These are phyloP conservation scores for Fusarium sp. DNA, from an alignment of 2,329 filamentous ascomycete species.

Conservation along the genomic window DNA sequence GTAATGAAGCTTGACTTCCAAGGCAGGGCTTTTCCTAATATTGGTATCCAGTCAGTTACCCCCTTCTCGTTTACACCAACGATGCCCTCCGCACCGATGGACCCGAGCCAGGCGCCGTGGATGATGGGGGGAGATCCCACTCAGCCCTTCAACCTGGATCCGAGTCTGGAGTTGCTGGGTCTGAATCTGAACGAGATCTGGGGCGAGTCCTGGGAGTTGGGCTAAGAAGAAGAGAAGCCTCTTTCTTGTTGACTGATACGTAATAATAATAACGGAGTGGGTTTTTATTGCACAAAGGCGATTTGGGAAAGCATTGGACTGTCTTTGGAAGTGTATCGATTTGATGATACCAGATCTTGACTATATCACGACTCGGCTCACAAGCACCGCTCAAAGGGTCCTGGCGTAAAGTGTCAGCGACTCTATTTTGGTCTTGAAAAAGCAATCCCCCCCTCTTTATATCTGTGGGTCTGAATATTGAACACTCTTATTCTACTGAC, in stretches of 20 bases:
- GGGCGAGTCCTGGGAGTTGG: slow-evolving; percentile 62
- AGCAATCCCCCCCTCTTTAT: slow-evolving; percentile 21
- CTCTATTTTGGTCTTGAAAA: slow-evolving; percentile 24
- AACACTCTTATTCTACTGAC: slow-evolving; percentile 25
- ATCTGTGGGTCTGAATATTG: slow-evolving; percentile 38
- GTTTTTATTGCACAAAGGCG: slow-evolving; percentile 8
- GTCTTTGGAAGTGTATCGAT: slow-evolving; percentile 17
- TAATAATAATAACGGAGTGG: slow-evolving; percentile 43
- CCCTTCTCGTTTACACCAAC: slow-evolving; percentile 55
- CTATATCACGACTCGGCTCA: slow-evolving; percentile 37
- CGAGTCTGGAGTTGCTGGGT: slow-evolving; percentile 64
- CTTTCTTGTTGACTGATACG: slow-evolving; percentile 25
- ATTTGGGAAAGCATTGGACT: slow-evolving; percentile 14
- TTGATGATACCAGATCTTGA: slow-evolving; percentile 40
- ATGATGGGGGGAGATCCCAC: slow-evolving; percentile 48
- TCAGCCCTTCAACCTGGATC: slow-evolving; percentile 62
- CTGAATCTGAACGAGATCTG: slow-evolving; percentile 67
- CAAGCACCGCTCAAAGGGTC: slow-evolving; percentile 26
- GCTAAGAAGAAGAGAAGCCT: slow-evolving; percentile 38
- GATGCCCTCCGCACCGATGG: slow-evolving; percentile 51
- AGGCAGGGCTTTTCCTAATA: slow-evolving; percentile 47
- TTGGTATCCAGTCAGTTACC: slow-evolving; percentile 53
- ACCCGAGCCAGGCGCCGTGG: slow-evolving; percentile 51
- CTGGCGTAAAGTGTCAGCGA: slow-evolving; percentile 15
- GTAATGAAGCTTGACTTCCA: slow-evolving; percentile 50